A percentile compares a stretch with the other conserved stretches of the same genome.
Evolutionary conservation across 2,329 filamentous ascomycete species (phyloP).

Genomic region (Madurella fahalii): DNA sequence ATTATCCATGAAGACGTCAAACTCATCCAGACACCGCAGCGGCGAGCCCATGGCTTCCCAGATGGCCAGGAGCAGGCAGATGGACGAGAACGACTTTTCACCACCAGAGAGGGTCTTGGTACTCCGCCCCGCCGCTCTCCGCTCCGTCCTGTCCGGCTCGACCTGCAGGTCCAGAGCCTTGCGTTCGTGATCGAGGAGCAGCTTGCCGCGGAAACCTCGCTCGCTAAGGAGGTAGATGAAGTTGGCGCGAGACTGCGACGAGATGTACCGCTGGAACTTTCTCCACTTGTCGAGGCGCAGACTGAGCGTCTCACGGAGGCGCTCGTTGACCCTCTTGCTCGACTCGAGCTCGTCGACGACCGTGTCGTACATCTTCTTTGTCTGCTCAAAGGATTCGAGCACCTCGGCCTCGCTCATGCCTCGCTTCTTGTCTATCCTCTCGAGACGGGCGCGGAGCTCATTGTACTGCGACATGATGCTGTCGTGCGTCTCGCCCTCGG

Average conservation of each 20-base stretch:
- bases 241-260: conserved; percentile 75
- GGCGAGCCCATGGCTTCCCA: conserved; percentile 99
- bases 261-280: conserved; percentile 78
- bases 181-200: conserved; percentile 72
- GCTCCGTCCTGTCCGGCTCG: conserved; percentile 65
- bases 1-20: conserved; percentile 99
- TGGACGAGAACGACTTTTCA: conserved; percentile 96
- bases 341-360: conserved; percentile 43
- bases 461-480: conserved; percentile 53
- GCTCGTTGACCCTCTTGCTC: conserved; percentile 38
- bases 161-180: conserved; percentile 75
- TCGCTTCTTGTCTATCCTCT: conserved; percentile 50
- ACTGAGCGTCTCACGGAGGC: conserved; percentile 57
- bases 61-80: conserved; percentile 84
- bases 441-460: conserved; percentile 55
- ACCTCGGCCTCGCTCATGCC: conserved; percentile 65
- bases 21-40: conserved; percentile 92
- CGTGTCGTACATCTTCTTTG: conserved; percentile 38
- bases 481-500: conserved; percentile 58
- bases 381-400: conserved; percentile 42
- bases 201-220: conserved; percentile 78
- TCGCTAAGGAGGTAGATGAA: conserved; percentile 89
- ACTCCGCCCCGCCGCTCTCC: conserved; percentile 66
- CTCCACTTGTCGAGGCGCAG: conserved; percentile 73
- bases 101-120: conserved; percentile 93